phyloP scores from a whole-genome alignment of 2,329 filamentous ascomycete species.

The Acrodontium crateriforme region DNA sequence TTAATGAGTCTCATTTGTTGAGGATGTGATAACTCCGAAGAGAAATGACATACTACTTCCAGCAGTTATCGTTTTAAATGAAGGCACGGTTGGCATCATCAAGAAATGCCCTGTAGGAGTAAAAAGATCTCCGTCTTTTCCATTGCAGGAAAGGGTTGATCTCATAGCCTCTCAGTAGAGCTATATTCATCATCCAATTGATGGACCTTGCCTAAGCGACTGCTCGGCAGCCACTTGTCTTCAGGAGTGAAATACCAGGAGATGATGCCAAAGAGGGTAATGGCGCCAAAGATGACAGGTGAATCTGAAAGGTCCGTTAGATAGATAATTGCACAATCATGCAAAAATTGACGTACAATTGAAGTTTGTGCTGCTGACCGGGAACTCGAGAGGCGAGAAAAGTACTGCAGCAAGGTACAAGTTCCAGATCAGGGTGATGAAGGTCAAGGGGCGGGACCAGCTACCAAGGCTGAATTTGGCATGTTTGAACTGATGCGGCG shows the following conservation, averaged over 20 bases:
- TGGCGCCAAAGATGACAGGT: conserved; percentile 26
- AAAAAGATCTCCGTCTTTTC: neutral
- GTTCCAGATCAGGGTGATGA: conserved; percentile 26
- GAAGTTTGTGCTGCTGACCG: conserved; percentile 49
- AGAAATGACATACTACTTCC: too few relatives aligned
- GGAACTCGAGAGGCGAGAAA: conserved; percentile 26
- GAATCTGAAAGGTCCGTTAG: conserved; percentile 9
- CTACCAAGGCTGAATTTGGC: conserved; percentile 24
- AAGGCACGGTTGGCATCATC: too few relatives aligned
- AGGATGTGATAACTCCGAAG: too few relatives aligned
- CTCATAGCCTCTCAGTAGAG: too few relatives aligned
- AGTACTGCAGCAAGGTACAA: conserved; percentile 24
- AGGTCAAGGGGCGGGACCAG: conserved; percentile 23
- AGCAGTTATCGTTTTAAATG: too few relatives aligned
- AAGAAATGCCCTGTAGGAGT: too few relatives aligned
- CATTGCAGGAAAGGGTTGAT: neutral
- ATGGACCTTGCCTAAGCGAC: conserved; percentile 19
- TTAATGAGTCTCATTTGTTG: too few relatives aligned
- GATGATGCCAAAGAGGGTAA: conserved; percentile 25
- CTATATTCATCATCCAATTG: conserved; percentile 15
- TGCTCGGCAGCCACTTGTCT: conserved; percentile 23
- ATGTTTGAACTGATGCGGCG: conserved; percentile 23
- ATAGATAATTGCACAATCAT: too few relatives aligned
- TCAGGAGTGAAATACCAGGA: conserved; percentile 25
- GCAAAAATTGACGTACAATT: conserved; percentile 46